Conservation (phyloP, 257 asterid genomes). For the Nicotiana undulata region DNA sequence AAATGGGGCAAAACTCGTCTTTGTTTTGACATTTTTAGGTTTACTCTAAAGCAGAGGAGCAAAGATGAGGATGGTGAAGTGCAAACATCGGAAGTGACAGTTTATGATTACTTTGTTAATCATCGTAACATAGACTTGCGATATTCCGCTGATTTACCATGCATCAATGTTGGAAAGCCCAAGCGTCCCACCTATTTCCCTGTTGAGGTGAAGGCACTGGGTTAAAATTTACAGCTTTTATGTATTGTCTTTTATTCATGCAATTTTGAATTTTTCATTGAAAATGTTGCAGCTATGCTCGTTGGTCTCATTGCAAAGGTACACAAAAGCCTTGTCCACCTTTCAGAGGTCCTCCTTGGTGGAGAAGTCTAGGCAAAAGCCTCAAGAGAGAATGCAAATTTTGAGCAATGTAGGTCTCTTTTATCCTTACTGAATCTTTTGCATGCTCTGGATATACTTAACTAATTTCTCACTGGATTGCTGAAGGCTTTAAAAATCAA, state of each 20-base stretch:
- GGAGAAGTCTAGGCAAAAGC: constrained; percentile 88
- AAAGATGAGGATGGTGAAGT: constrained; percentile 54
- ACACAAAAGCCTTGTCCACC: constrained; percentile 67
- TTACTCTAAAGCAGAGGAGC: constrained; percentile 52
- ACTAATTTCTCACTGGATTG: constrained; percentile 10
- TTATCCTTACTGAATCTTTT: not conserved
- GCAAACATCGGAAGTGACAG: constrained; percentile 55
- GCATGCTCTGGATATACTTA: not conserved
- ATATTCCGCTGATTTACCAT: constrained; percentile 84
- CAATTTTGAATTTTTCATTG: constrained; percentile 3
- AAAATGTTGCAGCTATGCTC: constrained; percentile 52
- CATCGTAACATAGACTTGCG: constrained; percentile 62
- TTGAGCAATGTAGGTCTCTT: constrained; percentile 46
- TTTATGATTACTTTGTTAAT: constrained; percentile 82
- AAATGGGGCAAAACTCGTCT: not conserved
- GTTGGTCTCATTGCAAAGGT: constrained; percentile 75
- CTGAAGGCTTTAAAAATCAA: constrained; percentile 71
- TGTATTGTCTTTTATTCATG: not conserved
- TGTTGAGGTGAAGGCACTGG: constrained; percentile 48
- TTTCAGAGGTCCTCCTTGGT: constrained; percentile 76
- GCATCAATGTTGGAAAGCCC: constrained; percentile 88
- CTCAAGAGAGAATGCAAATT: constrained; percentile 72
- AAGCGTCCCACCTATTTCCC: constrained; percentile 85
- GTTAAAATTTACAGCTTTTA: not conserved
- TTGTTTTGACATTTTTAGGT: constrained; percentile 30